These are phyloP conservation scores for Paraglomus occultum DNA, from an alignment of 192 early-diverging fungal genomes.

Conservation along the genomic window DNA sequence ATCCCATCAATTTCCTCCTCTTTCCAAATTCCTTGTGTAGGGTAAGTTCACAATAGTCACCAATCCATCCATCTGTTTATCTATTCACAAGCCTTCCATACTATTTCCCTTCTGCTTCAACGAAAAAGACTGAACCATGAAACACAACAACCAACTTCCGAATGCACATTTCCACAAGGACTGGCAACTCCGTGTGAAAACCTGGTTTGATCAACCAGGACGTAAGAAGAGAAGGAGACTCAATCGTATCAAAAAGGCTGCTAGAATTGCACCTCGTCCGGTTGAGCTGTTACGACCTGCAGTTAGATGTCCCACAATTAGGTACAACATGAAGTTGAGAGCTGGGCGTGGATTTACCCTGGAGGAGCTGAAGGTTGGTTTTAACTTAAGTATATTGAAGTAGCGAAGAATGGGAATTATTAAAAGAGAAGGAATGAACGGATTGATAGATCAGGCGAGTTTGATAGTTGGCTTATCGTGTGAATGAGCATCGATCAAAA, in stretches of 20 bases:
- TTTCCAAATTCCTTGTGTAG: too few relatives aligned
- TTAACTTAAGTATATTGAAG: too few relatives aligned
- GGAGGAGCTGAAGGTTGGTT: constrained; percentile 91
- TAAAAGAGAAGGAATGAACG: too few relatives aligned
- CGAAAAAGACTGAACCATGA: constrained; percentile 48
- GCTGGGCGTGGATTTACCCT: constrained; percentile 97
- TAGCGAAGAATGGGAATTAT: too few relatives aligned
- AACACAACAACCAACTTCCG: constrained; percentile 94
- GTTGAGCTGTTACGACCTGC: constrained; percentile 95
- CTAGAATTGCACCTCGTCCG: constrained; percentile 93
- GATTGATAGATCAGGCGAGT: too few relatives aligned
- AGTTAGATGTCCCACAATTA: constrained; percentile 92
- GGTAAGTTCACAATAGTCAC: too few relatives aligned
- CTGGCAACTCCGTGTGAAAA: constrained; percentile 95
- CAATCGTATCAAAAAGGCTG: constrained; percentile 91
- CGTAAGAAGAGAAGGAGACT: constrained; percentile 90
- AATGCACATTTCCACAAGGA: constrained; percentile 98
- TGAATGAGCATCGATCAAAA: too few relatives aligned
- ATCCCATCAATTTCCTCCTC: too few relatives aligned
- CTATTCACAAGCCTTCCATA: too few relatives aligned
- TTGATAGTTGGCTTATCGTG: too few relatives aligned
- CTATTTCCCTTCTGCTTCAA: not conserved
- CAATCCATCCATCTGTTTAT: too few relatives aligned
- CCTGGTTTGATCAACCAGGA: constrained; percentile 98
- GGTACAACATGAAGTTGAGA: constrained; percentile 98